phyloP scores from a whole-genome alignment of 1,139 yeast species.

The Yamadazyma songkhlaensis region DNA sequence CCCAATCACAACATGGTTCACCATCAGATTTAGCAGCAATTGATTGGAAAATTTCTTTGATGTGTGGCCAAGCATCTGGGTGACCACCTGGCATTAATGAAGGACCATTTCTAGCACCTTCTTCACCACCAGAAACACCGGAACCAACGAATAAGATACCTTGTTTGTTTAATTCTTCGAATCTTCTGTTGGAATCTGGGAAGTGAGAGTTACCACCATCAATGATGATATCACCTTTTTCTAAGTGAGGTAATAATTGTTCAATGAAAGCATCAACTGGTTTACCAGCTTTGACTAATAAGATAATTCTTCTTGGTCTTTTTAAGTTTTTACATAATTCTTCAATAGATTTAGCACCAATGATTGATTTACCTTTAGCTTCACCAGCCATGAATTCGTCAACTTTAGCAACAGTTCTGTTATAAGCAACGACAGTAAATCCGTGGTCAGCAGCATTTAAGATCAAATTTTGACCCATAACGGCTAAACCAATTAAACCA shows the following conservation, averaged over 20 bases:
- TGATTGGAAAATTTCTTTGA: slow-evolving; percentile 93
- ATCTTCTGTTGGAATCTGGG: slow-evolving; percentile 98
- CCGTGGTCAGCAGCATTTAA: slow-evolving; percentile 98
- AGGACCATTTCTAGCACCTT: slow-evolving; percentile 99
- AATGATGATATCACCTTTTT: slow-evolving; percentile 95
- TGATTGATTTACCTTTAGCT: slow-evolving; percentile 94
- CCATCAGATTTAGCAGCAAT: slow-evolving; percentile 96
- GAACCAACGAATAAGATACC: slow-evolving; percentile 95
- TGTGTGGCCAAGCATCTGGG: slow-evolving; percentile 97
- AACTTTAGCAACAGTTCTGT: slow-evolving; percentile 95
- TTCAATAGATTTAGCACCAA: slow-evolving; percentile 91
- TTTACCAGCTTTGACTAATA: slow-evolving; percentile 94
- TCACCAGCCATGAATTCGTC: slow-evolving; percentile 90
- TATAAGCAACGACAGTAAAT: slow-evolving; percentile 93
- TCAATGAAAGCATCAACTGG: slow-evolving; percentile 93
- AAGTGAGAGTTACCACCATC: slow-evolving; percentile 99
- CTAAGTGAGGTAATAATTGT: slow-evolving; percentile 86
- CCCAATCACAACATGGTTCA: slow-evolving; percentile 99
- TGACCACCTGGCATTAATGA: slow-evolving; percentile 99
- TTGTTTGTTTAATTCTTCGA: slow-evolving; percentile 79
- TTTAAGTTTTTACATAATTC: slow-evolving; percentile 87
- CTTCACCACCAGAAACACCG: slow-evolving; percentile 99
- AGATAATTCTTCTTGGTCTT: slow-evolving; percentile 93
- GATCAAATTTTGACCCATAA: slow-evolving; percentile 98
- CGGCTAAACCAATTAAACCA: slow-evolving; percentile 99